Evolutionary conservation across 192 early-diverging fungal genomes (phyloP), one percentile per base, ranked within the genome.

Genomic region (Helicostylum pulchrum): DNA sequence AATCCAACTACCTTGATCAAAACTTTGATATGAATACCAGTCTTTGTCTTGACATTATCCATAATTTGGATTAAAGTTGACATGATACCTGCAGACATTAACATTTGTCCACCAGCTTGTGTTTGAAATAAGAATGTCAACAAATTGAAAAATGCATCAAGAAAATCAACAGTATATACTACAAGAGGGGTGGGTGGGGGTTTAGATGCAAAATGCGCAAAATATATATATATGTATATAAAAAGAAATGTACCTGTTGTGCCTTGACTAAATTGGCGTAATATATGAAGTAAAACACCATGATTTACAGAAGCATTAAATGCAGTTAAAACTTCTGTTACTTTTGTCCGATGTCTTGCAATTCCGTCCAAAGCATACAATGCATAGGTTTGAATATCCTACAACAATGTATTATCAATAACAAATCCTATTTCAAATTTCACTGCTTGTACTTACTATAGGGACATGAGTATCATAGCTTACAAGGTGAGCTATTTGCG

Each of bases 291-390:
- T 12, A 97, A 76, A 26, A 89, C 83, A 17, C 97, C 97, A 64
- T 97, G 94, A 65, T 94, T 96, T 7, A 92, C 94, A 2, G 92
- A 90, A 3, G 92, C 92, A 61, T 95, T 96, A 53, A 96, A 75
- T 4, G 94, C 91, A 9, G 90, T 84, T 51, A 95, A 81, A 1
- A 95, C 90, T 50, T 94, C 94, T 30, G 76, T 79, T 5, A 91
- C 75, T 61, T 87, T 86, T 51, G 71, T 77, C 43, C 93, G 85
- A 67, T 92, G 85, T 65, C 89, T 88, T 14, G 90, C 83, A 50
- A 99, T 78, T 42, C 84, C 89, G 65, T 97, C 95, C 51, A 99
- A 69, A 17, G 88, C 89, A 64, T 88, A 84, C n/a, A 96, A 68
- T 9, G 91, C 87, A 10, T 88, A 87, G 5, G 90, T 88, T 78